These are phyloP conservation scores for Excoecaria cochinchinensis DNA, from an alignment of 345 rosid genomes.

Conservation along the genomic window DNA sequence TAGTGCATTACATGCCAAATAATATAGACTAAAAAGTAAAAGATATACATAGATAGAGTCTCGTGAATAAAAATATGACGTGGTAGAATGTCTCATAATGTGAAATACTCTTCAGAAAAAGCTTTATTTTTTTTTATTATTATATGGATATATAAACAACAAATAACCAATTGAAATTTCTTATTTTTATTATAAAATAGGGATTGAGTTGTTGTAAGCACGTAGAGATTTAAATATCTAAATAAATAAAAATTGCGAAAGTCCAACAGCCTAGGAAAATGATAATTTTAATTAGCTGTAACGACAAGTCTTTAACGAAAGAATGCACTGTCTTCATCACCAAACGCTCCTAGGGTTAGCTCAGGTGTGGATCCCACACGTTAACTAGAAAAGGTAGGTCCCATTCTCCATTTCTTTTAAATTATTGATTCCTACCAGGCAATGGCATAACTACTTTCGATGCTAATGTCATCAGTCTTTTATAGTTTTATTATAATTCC, in stretches of 20 bases:
- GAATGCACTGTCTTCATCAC: slow-evolving; percentile 2
- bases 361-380: slow-evolving; percentile 11
- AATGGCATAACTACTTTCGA: too few relatives aligned
- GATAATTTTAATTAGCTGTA: not conserved
- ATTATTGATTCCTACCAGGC: too few relatives aligned
- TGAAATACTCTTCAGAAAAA: too few relatives aligned
- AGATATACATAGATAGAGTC: not conserved
- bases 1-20: not conserved
- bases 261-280: not conserved
- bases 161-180: too few relatives aligned
- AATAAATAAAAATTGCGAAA: not conserved
- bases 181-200: too few relatives aligned
- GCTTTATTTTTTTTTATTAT: not conserved
- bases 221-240: not conserved
- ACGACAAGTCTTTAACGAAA: not conserved
- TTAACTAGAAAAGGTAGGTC: not conserved
- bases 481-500: too few relatives aligned
- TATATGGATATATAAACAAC: not conserved
- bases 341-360: slow-evolving; percentile 3
- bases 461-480: too few relatives aligned
- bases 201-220: not conserved
- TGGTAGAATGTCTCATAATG: not conserved
- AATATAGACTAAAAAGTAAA: too few relatives aligned
- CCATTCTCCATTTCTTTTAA: not conserved
- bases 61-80: not conserved